Base-by-base conservation (phyloP, 371 early-diverging fungal genomes). In the Mortierella sp. region DNA sequence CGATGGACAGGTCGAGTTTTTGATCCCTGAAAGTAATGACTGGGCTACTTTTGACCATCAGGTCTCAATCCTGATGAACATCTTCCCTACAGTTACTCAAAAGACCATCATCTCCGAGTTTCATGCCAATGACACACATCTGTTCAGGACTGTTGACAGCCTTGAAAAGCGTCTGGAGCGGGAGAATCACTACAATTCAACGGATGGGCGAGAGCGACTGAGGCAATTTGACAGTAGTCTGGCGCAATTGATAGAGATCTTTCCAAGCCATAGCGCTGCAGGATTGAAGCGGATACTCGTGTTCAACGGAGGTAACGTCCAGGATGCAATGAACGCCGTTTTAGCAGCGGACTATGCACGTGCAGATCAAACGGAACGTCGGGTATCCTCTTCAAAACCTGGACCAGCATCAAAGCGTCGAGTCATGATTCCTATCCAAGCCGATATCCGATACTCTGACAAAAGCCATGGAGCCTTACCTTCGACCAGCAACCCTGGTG, bases 301-400 rank as follows among this genome's bases (percentile, higher is more conserved):
- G 0, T 84, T 80, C 44, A 81, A 80, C 6, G 61, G 80, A 9
- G 71, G 84, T 37, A 63, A 78, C 57, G 60, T 80, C 3, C 68
- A 82, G 51, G 67, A 69, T 24, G 85, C 82, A 6, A 74, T 84
- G 43, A 83, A 85, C 31, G 83, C 85, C 40, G 78, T 82, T 22
- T 27, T 76, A 57, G 76, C 76, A 10, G 69, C 65, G 3, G 76
- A 68, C 44, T 54, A 68, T 43, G 64, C 61, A 6, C 60, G 81
- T 39, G 65, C 71, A 0, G 82, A 72, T n/a, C 50, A 54, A 50
- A 63, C 56, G 41, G 54, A 58, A 4, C 63, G 34, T 16, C 47
- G 44, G 10, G 12, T 37, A 16, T 27, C 54, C 4, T 4, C 34
- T 10, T 34, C 34, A 34, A 34, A 10, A 4, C 10, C 34, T 10